phyloP scores from a whole-genome alignment of 345 rosid genomes.

The Balakata baccata region DNA sequence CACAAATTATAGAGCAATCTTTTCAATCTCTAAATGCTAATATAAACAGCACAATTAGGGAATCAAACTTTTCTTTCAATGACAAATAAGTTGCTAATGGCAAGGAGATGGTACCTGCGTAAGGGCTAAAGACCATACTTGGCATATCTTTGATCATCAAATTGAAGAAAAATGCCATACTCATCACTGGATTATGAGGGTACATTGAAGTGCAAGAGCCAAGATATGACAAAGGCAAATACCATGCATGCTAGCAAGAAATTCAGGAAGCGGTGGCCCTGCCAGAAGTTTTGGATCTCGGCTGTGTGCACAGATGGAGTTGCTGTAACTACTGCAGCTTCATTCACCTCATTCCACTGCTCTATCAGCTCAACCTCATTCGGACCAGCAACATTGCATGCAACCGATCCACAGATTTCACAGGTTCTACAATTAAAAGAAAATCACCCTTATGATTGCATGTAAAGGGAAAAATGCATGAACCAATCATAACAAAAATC shows the following conservation, averaged over 20 bases:
- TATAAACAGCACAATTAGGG: slow-evolving; percentile 9
- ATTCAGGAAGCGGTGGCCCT: slow-evolving; percentile 78
- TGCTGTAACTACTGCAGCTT: slow-evolving; percentile 31
- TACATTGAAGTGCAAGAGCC: slow-evolving; percentile 92
- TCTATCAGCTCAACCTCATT: slow-evolving; percentile 47
- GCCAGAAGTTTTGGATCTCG: slow-evolving; percentile 63
- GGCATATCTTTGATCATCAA: slow-evolving; percentile 8
- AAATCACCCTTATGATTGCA: background rate
- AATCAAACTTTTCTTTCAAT: too few relatives aligned
- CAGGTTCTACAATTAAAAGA: slow-evolving; percentile 57
- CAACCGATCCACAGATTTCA: slow-evolving; percentile 85
- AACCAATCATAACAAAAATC: background rate
- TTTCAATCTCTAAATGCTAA: slow-evolving; percentile 19
- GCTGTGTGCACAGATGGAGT: slow-evolving; percentile 26
- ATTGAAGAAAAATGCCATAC: background rate
- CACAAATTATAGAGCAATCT: background rate
- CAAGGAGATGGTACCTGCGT: slow-evolving; percentile 7
- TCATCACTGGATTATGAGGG: slow-evolving; percentile 36
- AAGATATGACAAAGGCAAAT: slow-evolving; percentile 86
- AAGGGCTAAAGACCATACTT: background rate
- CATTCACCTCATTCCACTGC: slow-evolving; percentile 42
- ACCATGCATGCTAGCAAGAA: slow-evolving; percentile 91
- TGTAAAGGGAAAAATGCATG: too few relatives aligned
- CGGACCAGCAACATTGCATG: slow-evolving; percentile 56
- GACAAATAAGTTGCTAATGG: background rate